Base-by-base conservation (phyloP, 106 monocot species). In the Dioscorea alata region DNA sequence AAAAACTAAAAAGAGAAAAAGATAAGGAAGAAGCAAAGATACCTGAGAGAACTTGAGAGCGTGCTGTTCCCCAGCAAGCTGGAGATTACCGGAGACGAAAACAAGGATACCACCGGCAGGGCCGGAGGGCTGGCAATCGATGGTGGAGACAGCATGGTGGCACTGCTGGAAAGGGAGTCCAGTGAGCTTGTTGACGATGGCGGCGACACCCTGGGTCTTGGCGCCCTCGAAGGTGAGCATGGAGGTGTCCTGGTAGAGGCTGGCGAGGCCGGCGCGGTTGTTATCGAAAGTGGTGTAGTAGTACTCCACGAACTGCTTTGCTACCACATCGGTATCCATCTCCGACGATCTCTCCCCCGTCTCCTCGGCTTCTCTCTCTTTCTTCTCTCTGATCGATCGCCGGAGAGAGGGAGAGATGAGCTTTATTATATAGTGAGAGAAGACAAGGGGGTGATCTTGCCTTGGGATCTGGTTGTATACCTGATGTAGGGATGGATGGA, bases 81-180 rank as follows among this genome's bases (percentile, higher is more conserved):
- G 78, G 61, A 83, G 74, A 9, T 71, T 59, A 19, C 83, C 83
- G 50, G 71, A 71, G 66, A 79, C 83, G 62, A 83, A 79, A 53
- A 83, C 83, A 57, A 83, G 71, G 56, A 83, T 75, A 23, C 79
- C 78, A n/a, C 74, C 83, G 57, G 63, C 68, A 57, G 78, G 74
- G 19, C 83, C 83, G 13, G 83, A 83, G 23, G 71, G 83, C 71
- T 83, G 79, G 63, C 71, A 83, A 57, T 87, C 87, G 70, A 75
- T 77, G 64, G 87, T 87, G 67, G 80, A 80, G n/a, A 87, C 65
- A 49, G 64, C 66, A 65, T 87, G 87, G 56, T 63, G 71, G 69
- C 83, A 87, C 80, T 87, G 87, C 76, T 87, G 87, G 77, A 87
- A 87, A 7, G 83, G 80, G n/a, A 87, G 71, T 4, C 74, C 33